Evolutionary conservation across 768 basidiomycete species (phyloP).

Genomic region (Lepiota brunneoincarnata): DNA sequence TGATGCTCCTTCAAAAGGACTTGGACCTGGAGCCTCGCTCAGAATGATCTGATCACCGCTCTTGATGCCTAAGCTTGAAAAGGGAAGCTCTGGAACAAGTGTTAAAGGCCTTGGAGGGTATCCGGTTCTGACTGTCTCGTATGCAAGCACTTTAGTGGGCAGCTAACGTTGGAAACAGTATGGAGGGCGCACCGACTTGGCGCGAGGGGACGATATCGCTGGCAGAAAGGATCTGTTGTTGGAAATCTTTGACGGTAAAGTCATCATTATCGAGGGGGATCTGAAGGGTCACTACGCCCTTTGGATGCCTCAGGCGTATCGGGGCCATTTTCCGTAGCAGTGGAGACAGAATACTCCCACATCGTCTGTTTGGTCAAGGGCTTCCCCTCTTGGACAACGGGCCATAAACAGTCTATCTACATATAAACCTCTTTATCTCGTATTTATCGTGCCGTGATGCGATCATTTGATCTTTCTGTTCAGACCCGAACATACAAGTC

Average conservation of each 20-base stretch:
- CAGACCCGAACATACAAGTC: no score
- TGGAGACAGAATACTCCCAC: neutral
- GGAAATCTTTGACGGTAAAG: constrained; percentile 72
- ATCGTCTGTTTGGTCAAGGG: constrained; percentile 4
- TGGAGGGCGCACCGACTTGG: constrained; percentile 67
- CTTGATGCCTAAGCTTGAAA: constrained; percentile 74
- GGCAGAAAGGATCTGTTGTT: constrained; percentile 61
- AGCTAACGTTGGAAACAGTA: constrained; percentile 2
- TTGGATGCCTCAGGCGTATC: constrained; percentile 80
- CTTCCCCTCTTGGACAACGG: neutral
- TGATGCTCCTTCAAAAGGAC: neutral
- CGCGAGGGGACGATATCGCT: constrained; percentile 73
- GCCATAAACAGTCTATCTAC: neutral
- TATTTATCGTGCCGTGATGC: no score
- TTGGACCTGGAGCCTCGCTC: constrained; percentile 12
- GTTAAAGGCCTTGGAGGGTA: constrained; percentile 81
- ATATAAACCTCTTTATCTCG: no score
- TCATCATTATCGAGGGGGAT: constrained; percentile 50
- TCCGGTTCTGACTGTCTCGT: constrained; percentile 64
- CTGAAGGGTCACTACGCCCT: constrained; percentile 77
- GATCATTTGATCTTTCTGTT: no score
- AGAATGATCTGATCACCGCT: constrained; percentile 88
- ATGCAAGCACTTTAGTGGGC: neutral
- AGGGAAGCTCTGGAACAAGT: constrained; percentile 67
- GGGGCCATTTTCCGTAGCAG: constrained; percentile 49